These are phyloP conservation scores for Fusarium proliferatum DNA, from an alignment of 2,329 filamentous ascomycete genomes.

Conservation along the genomic window DNA sequence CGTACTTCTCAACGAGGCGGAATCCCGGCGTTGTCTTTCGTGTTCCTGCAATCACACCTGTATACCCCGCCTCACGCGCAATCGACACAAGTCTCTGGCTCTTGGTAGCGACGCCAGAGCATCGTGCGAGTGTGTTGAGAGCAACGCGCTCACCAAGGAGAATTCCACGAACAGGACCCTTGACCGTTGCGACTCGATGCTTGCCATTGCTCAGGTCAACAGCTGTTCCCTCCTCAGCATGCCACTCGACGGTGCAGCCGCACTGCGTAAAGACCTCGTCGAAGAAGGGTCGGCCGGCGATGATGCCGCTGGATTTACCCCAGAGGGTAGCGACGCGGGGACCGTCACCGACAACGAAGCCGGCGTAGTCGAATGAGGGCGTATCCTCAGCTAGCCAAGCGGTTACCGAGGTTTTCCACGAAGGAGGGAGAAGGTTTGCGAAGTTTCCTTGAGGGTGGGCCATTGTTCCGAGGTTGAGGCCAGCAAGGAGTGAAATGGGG, in stretches of 20 bases:
- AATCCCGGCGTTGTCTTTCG: constrained; percentile 98
- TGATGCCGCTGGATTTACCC: constrained; percentile 78
- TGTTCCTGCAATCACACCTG: constrained; percentile 89
- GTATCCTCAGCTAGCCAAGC: constrained; percentile 96
- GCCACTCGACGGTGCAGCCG: constrained; percentile 93
- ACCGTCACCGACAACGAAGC: constrained; percentile 89
- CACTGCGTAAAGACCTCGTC: constrained; percentile 91
- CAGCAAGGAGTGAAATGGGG: neutral
- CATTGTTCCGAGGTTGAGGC: constrained; percentile 18
- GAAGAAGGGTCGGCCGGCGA: constrained; percentile 95
- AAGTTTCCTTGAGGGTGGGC: constrained; percentile 55
- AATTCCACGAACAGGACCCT: constrained; percentile 81
- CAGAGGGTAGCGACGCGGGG: constrained; percentile 73
- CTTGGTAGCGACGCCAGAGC: constrained; percentile 88
- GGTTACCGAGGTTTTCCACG: constrained; percentile 83
- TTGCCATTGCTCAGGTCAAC: constrained; percentile 71
- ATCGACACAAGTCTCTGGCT: constrained; percentile 65
- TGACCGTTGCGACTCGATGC: constrained; percentile 80
- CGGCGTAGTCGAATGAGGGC: constrained; percentile 95
- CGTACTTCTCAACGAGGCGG: constrained; percentile 96
- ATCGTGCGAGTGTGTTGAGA: constrained; percentile 88
- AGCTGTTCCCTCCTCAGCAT: constrained; percentile 77
- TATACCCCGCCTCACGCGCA: constrained; percentile 76
- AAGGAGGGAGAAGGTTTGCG: constrained; percentile 81
- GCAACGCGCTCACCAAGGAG: constrained; percentile 94